Percentiles rank a stretch among this genome's conserved stretches.
phyloP scores from a whole-genome alignment of 768 basidiomycete species.

The Termitomyces sp. region DNA sequence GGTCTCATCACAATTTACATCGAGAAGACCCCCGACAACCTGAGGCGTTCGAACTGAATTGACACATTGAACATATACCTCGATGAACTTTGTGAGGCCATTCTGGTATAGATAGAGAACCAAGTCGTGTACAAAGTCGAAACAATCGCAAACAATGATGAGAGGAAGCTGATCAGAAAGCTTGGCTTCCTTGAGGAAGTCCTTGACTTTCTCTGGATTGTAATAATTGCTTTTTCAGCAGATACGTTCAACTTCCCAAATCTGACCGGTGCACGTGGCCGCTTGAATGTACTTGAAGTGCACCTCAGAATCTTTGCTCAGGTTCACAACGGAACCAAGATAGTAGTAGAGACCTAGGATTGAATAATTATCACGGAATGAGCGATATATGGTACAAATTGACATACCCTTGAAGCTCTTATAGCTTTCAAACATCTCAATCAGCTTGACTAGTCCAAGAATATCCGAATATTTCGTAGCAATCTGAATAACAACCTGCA shows the following conservation, averaged over 20 bases:
- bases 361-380: background rate
- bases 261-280: conserved; percentile 95
- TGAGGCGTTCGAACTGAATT: too few species aligned
- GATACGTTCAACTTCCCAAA: conserved; percentile 98
- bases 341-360: conserved; percentile 89
- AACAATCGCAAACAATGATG: conserved; percentile 99
- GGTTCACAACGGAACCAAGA: conserved; percentile 95
- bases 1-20: too few species aligned
- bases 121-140: too few species aligned
- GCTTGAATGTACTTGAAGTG: conserved; percentile 99
- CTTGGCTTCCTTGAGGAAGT: conserved; percentile 99
- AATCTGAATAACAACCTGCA: conserved; percentile 94
- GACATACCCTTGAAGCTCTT: conserved; percentile 89
- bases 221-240: conserved; percentile 96
- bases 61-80: too few species aligned
- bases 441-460: conserved; percentile 93
- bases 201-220: conserved; percentile 99
- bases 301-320: conserved; percentile 94
- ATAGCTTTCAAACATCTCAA: conserved; percentile 97
- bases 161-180: conserved; percentile 94
- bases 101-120: too few species aligned
- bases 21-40: too few species aligned
- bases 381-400: background rate
- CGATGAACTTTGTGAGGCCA: too few species aligned
- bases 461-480: conserved; percentile 99